A percentile compares a stretch with the other conserved stretches of the same genome.
Conservation (phyloP, 2,329 filamentous ascomycete genomes). For the Graphiopsis chlorocephala region DNA sequence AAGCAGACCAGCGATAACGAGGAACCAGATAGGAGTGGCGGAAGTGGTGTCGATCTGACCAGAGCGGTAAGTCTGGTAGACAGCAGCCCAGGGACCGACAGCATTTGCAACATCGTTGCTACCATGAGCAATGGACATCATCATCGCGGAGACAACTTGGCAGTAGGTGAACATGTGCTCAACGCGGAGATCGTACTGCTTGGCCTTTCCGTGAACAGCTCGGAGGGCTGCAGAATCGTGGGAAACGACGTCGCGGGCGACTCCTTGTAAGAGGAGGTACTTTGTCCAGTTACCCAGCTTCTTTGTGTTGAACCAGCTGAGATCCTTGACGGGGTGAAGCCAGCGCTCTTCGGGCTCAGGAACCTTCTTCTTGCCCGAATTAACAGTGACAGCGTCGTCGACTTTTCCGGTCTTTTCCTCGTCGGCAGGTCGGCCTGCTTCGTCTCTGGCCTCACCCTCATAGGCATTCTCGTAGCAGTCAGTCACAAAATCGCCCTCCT, state of each 20-base stretch:
- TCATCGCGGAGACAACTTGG: constrained; percentile 66
- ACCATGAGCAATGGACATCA: constrained; percentile 68
- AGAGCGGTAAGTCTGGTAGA: constrained; percentile 57
- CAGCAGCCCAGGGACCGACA: constrained; percentile 59
- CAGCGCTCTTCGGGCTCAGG: constrained; percentile 12
- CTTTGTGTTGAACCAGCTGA: constrained; percentile 13
- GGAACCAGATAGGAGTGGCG: constrained; percentile 59
- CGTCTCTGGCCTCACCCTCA: background rate
- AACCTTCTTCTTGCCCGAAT: background rate
- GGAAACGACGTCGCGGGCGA: constrained; percentile 26
- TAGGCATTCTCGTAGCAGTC: constrained; percentile 24
- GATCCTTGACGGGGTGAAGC: constrained; percentile 8
- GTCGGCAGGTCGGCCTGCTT: background rate
- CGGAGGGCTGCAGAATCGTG: constrained; percentile 49
- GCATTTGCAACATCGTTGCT: constrained; percentile 63
- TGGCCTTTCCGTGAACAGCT: constrained; percentile 38
- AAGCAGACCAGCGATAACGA: constrained; percentile 52
- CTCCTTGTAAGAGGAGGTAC: constrained; percentile 24
- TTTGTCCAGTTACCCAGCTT: constrained; percentile 21
- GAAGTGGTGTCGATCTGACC: constrained; percentile 46
- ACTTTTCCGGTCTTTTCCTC: constrained; percentile 6
- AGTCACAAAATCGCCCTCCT: constrained; percentile 21
- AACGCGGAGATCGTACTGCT: constrained; percentile 59
- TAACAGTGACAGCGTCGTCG: background rate
- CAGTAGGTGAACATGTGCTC: constrained; percentile 65